Base-by-base conservation (phyloP, 805 yeast species). In the Kuraishia floccosa region DNA sequence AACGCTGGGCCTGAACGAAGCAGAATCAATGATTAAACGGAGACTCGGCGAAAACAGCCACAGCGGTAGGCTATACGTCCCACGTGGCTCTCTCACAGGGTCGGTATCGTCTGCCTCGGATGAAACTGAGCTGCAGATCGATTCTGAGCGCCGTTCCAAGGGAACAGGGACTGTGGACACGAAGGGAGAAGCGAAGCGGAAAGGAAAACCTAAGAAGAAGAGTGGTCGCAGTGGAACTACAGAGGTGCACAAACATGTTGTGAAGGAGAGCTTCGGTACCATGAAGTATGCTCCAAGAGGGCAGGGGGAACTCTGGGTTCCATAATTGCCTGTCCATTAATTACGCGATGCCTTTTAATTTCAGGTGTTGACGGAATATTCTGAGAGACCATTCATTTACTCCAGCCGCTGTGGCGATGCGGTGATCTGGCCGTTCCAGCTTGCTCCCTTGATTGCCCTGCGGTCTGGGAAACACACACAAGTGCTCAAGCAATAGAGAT, bases 261-360 rank as follows among this genome's bases (percentile, higher is more conserved):
- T 58, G 36, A 56, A 52, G 36, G 69, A 74, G 34, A 49, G 55
- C 14, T 69, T 60, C 39, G 62, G 63, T 30, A 52, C 58, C 4
- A 63, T 69, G 13, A 61, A 66, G 20, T 76, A 61, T 51, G 82
- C 79, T 3, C 68, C 77, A 27, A 63, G 82, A 52, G 79, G 76
- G 4, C 41, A 51, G 4, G 84, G 84, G 6, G 54, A 68, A 35
- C 54, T 75, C 36, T 76, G 82, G 82, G 56, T 57, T 19, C 77
- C 77, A 39, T 62, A 39, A 41, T 14, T n/a, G 21, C 13, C 22
- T n/a, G n/a, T n/a, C n/a, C n/a, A n/a, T n/a, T n/a, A n/a, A n/a
- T n/a, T n/a, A n/a, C n/a, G n/a, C n/a, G n/a, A n/a, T n/a, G n/a
- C n/a, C n/a, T n/a, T n/a, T n/a, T n/a, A n/a, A n/a, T n/a, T n/a